Evolutionary conservation across 352 stramenopile genomes (phyloP), one percentile per base, ranked within the genome.

Genomic region (Phytophthora pistaciae): DNA sequence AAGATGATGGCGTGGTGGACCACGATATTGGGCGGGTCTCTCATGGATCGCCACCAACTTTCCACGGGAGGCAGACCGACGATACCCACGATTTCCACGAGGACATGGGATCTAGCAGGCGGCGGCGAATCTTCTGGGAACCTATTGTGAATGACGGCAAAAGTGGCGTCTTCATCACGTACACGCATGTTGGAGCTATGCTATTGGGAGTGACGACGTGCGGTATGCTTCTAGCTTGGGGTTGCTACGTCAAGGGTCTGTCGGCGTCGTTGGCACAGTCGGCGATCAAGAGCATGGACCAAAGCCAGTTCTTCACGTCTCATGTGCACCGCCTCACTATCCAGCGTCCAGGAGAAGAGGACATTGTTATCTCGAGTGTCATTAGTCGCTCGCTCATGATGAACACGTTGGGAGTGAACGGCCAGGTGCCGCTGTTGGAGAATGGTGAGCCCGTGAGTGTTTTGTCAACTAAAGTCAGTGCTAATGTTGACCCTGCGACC

Each of bases 91-190:
- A 78, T n/a, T 60, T 82, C 9, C 66, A 81, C 33, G 75, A 75
- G 31, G 62, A 72, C 5, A 66, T 76, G n/a, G 42, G 49, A 18
- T n/a, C 68, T 33, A 33, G 58, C 4, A 55, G 66, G 23, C 75
- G 64, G 49, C 81, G 66, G 27, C 74, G 62, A 27, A 74, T 90
- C 7, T 88, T 91, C 42, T 94, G 87, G 87, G 80, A 93, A 40
- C 75, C 83, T 13, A 92, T 95, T 54, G 84, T 85, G 33, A 92
- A 89, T 53, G 82, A 90, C 31, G 86, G 88, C 38, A 91, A 94
- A 59, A 74, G 68, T 57, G 88, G 88, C 27, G 84, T 95, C 46
- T 93, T 95, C 62, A 93, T 95, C 68, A 91, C 88, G 20, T 93
- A 92, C 55, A 90, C 89, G 44, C 85, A 93, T 59, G 80, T 89